Conservation (phyloP, 495 filamentous ascomycete species). For the Gamarada debralockiae region DNA sequence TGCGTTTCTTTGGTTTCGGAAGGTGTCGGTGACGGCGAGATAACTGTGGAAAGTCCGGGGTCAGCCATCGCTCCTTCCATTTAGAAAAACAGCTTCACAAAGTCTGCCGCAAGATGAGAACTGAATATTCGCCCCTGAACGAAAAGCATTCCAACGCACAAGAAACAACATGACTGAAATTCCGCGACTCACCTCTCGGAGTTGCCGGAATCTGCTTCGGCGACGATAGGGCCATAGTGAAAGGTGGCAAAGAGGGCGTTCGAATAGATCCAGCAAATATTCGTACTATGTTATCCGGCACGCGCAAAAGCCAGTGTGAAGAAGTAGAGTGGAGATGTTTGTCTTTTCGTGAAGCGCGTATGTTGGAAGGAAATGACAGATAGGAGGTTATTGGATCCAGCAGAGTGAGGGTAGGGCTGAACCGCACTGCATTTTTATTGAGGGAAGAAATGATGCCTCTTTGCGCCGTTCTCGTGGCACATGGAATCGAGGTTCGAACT, state of each 20-base stretch:
- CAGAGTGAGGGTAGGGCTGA: slow-evolving; percentile 19
- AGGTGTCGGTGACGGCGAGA: slow-evolving; percentile 64
- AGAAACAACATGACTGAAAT: no score
- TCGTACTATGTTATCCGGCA: slow-evolving; percentile 37
- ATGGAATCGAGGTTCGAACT: slow-evolving; percentile 2
- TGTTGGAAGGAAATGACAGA: slow-evolving; percentile 7
- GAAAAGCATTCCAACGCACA: no score
- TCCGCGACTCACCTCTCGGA: slow-evolving; percentile 45
- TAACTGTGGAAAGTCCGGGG: slow-evolving; percentile 34
- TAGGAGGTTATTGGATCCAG: slow-evolving; percentile 22
- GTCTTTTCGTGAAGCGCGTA: slow-evolving; percentile 44
- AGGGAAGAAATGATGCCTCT: slow-evolving; percentile 22
- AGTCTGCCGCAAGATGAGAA: no score
- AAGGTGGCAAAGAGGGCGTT: slow-evolving; percentile 41
- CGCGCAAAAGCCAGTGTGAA: slow-evolving; percentile 39
- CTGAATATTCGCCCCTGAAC: no score
- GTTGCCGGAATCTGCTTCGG: slow-evolving; percentile 52
- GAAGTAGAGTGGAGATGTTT: slow-evolving; percentile 35
- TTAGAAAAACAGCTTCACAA: no score
- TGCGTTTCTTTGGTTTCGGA: slow-evolving; percentile 44
- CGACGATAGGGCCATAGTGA: slow-evolving; percentile 44
- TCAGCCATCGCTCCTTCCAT: no score
- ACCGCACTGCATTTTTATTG: slow-evolving; percentile 25
- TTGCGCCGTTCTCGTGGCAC: slow-evolving; percentile 22
- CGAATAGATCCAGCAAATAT: slow-evolving; percentile 47